Percentiles rank a stretch among this genome's conserved stretches.
phyloP scores from a whole-genome alignment of 805 yeast genomes.

The Suhomyces prunicola region DNA sequence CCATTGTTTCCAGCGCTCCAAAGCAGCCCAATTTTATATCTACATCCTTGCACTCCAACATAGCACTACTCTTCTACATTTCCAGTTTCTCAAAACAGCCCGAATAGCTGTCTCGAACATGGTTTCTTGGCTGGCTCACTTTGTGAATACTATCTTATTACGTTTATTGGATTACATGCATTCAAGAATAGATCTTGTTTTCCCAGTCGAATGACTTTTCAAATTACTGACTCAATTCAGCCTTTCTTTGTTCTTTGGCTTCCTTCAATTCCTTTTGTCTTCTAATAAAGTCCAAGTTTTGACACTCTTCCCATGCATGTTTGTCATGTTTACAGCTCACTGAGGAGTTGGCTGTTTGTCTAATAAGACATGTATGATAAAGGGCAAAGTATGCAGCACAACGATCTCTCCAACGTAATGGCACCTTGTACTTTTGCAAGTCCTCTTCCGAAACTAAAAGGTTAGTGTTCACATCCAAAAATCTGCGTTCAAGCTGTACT shows the following conservation, averaged over 20 bases:
- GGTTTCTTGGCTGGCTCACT: not conserved
- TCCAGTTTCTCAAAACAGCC: not conserved
- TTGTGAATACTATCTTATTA: not conserved
- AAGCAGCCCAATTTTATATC: not conserved
- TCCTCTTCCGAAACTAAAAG: constrained; percentile 71
- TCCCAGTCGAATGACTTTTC: not conserved
- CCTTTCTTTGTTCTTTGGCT: constrained; percentile 43
- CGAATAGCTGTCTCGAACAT: not conserved
- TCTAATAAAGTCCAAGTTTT: constrained; percentile 75
- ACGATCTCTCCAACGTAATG: constrained; percentile 77
- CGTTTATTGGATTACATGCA: not conserved
- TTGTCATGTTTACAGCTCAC: constrained; percentile 69
- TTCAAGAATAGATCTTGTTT: not conserved
- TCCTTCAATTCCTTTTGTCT: constrained; percentile 70
- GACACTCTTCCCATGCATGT: constrained; percentile 83
- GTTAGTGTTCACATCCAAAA: constrained; percentile 14
- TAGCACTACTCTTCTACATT: not conserved
- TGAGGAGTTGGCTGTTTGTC: constrained; percentile 41
- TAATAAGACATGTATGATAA: constrained; percentile 41
- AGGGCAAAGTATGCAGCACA: constrained; percentile 61
- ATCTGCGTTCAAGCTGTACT: constrained; percentile 12
- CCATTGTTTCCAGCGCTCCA: not conserved
- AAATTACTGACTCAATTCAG: constrained; percentile 12
- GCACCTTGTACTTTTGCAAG: constrained; percentile 75
- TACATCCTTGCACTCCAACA: not conserved